A percentile compares a stretch with the other conserved stretches of the same genome.
These are phyloP conservation scores for Ganoderma multipileum DNA, from an alignment of 1,284 basidiomycete species.

Conservation along the genomic window DNA sequence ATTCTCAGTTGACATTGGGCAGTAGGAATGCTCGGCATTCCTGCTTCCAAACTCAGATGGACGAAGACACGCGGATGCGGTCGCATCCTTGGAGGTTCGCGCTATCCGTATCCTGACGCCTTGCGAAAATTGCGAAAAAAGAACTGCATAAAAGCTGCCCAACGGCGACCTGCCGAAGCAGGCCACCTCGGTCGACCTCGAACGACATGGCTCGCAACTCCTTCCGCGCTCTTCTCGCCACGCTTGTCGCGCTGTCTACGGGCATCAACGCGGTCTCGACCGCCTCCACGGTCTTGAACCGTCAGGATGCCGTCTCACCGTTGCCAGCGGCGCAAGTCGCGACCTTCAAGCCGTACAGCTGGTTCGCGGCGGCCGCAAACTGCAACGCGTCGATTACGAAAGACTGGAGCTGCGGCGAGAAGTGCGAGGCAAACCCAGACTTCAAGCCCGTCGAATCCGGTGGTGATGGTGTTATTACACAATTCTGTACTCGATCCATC, in stretches of 20 bases:
- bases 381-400: constrained; percentile 52
- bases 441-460: constrained; percentile 15
- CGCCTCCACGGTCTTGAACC: not conserved
- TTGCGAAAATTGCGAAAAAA: too few species aligned
- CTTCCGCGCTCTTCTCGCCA: not conserved
- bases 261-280: not conserved
- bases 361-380: constrained; percentile 61
- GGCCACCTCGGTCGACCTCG: not conserved
- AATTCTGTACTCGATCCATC: constrained; percentile 6
- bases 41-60: not conserved
- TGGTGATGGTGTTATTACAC: constrained; percentile 15
- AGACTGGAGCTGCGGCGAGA: constrained; percentile 63
- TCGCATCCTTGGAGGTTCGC: not conserved
- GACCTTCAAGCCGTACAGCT: constrained; percentile 58
- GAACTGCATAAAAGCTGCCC: not conserved
- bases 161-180: not conserved
- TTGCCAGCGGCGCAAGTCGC: constrained; percentile 50
- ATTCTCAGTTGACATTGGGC: not conserved
- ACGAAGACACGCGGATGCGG: not conserved
- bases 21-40: not conserved
- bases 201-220: not conserved
- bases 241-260: not conserved
- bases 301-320: constrained; percentile 37
- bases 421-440: constrained; percentile 58
- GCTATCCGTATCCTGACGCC: too few species aligned